These are phyloP conservation scores for Phytophthora pseudosyringae DNA, from an alignment of 352 stramenopile species.

Conservation along the genomic window DNA sequence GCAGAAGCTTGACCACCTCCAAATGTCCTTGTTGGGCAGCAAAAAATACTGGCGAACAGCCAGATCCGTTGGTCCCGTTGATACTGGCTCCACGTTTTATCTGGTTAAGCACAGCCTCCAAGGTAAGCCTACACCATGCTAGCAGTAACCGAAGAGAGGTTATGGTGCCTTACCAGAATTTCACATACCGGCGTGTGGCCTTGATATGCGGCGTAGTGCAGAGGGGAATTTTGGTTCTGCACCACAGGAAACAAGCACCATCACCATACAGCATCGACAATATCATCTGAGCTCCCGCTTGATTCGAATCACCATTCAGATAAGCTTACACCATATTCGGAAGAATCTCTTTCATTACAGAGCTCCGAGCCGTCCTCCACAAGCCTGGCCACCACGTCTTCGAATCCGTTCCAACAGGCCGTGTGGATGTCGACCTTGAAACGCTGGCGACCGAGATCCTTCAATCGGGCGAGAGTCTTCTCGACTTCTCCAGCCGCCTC, in stretches of 20 bases:
- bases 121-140: background rate
- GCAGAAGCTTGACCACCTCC: slow-evolving; percentile 50
- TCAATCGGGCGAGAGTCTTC: slow-evolving; percentile 55
- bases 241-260: background rate
- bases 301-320: background rate
- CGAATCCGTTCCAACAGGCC: slow-evolving; percentile 57
- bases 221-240: slow-evolving; percentile 62
- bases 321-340: slow-evolving; percentile 58
- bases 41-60: slow-evolving; percentile 79
- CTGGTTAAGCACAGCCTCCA: slow-evolving; percentile 4
- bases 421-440: slow-evolving; percentile 77
- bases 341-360: slow-evolving; percentile 46
- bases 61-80: slow-evolving; percentile 57
- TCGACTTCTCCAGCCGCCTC: slow-evolving; percentile 50
- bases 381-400: slow-evolving; percentile 53
- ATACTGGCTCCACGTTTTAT: slow-evolving; percentile 59
- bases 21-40: slow-evolving; percentile 63
- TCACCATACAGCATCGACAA: too few species aligned
- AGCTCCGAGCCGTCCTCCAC: slow-evolving; percentile 51
- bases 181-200: slow-evolving; percentile 50
- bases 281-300: too few species aligned
- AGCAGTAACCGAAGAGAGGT: background rate
- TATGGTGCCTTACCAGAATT: slow-evolving; percentile 40
- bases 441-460: slow-evolving; percentile 54
- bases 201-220: slow-evolving; percentile 85